A percentile compares a stretch with the other conserved stretches of the same genome.
phyloP scores from a whole-genome alignment of 768 basidiomycete genomes.

The Serpula lacrymans region DNA sequence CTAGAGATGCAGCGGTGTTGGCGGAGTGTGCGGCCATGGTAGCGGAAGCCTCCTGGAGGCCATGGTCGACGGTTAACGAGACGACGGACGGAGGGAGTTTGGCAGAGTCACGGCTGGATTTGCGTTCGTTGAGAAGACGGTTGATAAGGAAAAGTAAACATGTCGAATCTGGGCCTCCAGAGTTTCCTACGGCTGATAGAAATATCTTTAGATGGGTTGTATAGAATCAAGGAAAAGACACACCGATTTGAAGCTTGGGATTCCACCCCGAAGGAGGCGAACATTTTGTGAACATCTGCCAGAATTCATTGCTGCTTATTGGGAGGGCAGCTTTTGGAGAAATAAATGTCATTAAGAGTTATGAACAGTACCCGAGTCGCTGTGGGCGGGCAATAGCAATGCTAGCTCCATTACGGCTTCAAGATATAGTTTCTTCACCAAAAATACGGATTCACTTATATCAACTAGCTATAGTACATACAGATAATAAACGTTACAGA shows the following conservation, averaged over 20 bases:
- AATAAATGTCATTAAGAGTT: no score
- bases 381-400: no score
- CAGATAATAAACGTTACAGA: no score
- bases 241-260: conserved; percentile 38
- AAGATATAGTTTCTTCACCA: no score
- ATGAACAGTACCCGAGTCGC: no score
- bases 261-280: conserved; percentile 49
- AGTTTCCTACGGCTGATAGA: conserved; percentile 64
- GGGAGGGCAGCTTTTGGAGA: conserved; percentile 18
- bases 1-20: conserved; percentile 36
- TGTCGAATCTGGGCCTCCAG: conserved; percentile 81
- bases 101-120: conserved; percentile 17
- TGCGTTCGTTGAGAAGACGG: conserved; percentile 30
- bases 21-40: conserved; percentile 53
- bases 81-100: conserved; percentile 30
- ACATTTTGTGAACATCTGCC: conserved; percentile 41
- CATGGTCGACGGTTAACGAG: conserved; percentile 69
- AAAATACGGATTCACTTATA: no score
- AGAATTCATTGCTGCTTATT: conserved; percentile 49
- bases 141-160: conserved; percentile 71
- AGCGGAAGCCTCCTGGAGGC: conserved; percentile 55
- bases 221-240: conserved; percentile 5
- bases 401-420: no score
- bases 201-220: background rate
- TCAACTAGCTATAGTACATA: no score